phyloP scores from a whole-genome alignment of 495 filamentous ascomycete species.

The Terfezia boudieri region DNA sequence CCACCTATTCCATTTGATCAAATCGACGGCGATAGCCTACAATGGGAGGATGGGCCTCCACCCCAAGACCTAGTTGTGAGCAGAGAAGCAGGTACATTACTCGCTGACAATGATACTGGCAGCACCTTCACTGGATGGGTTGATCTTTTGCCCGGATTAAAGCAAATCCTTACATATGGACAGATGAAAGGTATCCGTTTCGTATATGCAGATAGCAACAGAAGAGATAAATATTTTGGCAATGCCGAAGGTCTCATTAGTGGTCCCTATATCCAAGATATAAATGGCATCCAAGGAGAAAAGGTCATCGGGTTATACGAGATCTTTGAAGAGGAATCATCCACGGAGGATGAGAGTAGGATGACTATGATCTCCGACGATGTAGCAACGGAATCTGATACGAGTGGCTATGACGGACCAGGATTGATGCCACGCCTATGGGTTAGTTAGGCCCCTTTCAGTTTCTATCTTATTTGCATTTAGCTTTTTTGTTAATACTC shows the following conservation, averaged over 20 bases:
- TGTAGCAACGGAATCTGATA: not conserved
- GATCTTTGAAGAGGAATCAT: too few species aligned
- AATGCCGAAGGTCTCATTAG: not conserved
- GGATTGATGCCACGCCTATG: not conserved
- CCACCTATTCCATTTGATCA: slow-evolving; percentile 14
- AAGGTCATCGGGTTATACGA: not conserved
- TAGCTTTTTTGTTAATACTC: slow-evolving; percentile 3
- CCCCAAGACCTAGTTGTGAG: slow-evolving; percentile 9
- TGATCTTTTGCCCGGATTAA: slow-evolving; percentile 1
- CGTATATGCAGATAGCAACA: slow-evolving; percentile 1
- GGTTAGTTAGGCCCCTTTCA: not conserved
- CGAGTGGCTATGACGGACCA: not conserved
- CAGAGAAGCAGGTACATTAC: slow-evolving; percentile 7
- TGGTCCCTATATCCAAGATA: slow-evolving; percentile 10
- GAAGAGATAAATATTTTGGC: not conserved
- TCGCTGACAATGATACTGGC: slow-evolving; percentile 4
- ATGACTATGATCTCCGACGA: slow-evolving; percentile 2
- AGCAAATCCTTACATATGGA: slow-evolving; percentile 9
- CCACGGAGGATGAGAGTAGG: too few species aligned
- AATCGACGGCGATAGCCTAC: slow-evolving; percentile 5
- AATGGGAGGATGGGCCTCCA: slow-evolving; percentile 15
- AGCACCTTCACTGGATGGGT: slow-evolving; percentile 13
- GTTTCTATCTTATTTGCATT: not conserved
- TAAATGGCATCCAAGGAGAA: slow-evolving; percentile 5
- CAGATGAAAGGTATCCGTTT: slow-evolving; percentile 16